Conservation (phyloP, 495 filamentous ascomycete species). For the Penicillium manginii region DNA sequence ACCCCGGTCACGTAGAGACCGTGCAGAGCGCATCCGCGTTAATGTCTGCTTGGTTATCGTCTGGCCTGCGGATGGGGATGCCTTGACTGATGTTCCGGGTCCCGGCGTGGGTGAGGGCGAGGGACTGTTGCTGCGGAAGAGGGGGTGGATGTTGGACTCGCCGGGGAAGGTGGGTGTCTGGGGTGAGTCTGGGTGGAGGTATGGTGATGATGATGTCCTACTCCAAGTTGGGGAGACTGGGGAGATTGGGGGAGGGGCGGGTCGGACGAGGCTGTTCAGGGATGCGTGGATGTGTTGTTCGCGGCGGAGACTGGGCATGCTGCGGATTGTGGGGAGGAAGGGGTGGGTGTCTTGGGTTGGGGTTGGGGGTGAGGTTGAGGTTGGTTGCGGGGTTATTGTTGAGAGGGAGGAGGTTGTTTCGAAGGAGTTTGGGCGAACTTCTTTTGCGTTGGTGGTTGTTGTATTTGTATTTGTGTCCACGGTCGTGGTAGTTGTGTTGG, state of each 20-base stretch:
- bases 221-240: conserved; percentile 20
- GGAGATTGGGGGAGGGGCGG: conserved; percentile 16
- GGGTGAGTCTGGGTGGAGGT: conserved; percentile 23
- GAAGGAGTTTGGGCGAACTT: conserved; percentile 16
- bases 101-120: conserved; percentile 68
- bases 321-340: conserved; percentile 23
- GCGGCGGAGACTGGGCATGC: conserved; percentile 29
- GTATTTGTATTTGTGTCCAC: conserved; percentile 16
- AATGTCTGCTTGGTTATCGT: conserved; percentile 64
- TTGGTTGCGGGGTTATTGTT: conserved; percentile 21
- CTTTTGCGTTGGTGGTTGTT: background rate
- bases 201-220: conserved; percentile 26
- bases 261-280: conserved; percentile 31
- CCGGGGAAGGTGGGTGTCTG: conserved; percentile 29
- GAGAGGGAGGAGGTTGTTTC: conserved; percentile 27
- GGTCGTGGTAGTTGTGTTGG: conserved; percentile 1
- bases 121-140: conserved; percentile 78
- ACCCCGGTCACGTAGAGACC: conserved; percentile 48
- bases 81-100: conserved; percentile 70
- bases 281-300: conserved; percentile 30
- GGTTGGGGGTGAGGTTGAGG: conserved; percentile 4
- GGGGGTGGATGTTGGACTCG: conserved; percentile 82
- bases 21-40: conserved; percentile 69
- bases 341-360: conserved; percentile 16
- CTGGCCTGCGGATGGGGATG: conserved; percentile 70